phyloP scores from a whole-genome alignment of 345 rosid genomes.

The Hypericum perforatum region DNA sequence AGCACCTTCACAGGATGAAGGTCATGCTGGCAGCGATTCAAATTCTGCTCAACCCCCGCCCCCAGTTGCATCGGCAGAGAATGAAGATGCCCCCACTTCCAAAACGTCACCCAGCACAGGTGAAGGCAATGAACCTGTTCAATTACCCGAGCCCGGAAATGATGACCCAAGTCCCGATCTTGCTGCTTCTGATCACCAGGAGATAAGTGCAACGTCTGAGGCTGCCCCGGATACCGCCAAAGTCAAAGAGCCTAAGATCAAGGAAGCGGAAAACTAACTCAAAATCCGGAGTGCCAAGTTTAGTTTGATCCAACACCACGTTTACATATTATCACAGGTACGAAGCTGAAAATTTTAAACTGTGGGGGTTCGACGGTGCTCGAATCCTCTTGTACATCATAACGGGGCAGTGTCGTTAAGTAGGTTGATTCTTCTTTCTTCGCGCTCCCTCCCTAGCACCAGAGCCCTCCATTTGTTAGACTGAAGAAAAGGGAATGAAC shows the following conservation, averaged over 20 bases:
- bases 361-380: no score
- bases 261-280: not conserved
- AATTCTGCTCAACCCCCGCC: constrained; percentile 14
- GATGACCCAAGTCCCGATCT: constrained; percentile 10
- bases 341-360: no score
- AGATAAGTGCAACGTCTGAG: constrained; percentile 8
- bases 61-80: constrained; percentile 7
- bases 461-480: no score
- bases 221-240: not conserved
- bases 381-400: no score
- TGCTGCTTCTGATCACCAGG: constrained; percentile 10
- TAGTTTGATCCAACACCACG: no score
- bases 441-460: no score
- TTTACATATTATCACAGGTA: no score
- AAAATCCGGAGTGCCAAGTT: no score
- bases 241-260: not conserved
- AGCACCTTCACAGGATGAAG: constrained; percentile 23
- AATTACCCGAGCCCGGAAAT: constrained; percentile 7
- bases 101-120: constrained; percentile 7
- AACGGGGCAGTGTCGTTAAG: no score
- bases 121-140: constrained; percentile 4
- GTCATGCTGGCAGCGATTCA: constrained; percentile 20
- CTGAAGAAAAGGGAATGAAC: no score
- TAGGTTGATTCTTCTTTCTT: no score
- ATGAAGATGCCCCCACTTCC: constrained; percentile 6